phyloP scores from a whole-genome alignment of 2,329 filamentous ascomycete species.

The Monosporascus cannonballus region DNA sequence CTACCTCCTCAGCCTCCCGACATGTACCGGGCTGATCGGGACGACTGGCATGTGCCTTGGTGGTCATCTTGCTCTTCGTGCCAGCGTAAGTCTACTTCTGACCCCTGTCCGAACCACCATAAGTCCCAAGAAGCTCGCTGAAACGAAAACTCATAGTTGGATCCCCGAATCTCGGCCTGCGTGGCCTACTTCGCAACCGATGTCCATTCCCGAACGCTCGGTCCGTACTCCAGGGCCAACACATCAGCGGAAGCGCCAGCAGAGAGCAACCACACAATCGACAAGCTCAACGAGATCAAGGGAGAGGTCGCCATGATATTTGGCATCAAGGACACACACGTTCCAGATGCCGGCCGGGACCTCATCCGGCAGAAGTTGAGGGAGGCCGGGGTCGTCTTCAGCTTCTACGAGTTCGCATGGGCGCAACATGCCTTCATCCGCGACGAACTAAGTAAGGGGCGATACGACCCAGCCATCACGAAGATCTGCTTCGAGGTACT shows the following conservation, averaged over 20 bases:
- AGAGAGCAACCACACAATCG: conserved; percentile 44
- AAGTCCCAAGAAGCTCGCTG: not conserved
- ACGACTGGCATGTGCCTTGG: conserved; percentile 89
- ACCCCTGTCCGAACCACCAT: not conserved
- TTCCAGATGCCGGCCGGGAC: conserved; percentile 75
- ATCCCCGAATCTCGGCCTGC: conserved; percentile 67
- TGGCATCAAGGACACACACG: conserved; percentile 85
- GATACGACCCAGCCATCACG: conserved; percentile 81
- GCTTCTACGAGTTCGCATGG: conserved; percentile 87
- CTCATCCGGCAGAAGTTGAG: conserved; percentile 77
- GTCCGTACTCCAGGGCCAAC: conserved; percentile 48
- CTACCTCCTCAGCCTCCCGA: conserved; percentile 62
- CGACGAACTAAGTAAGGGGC: conserved; percentile 87
- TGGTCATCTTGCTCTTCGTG: conserved; percentile 69
- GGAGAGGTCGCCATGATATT: conserved; percentile 86
- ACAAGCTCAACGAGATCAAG: conserved; percentile 57
- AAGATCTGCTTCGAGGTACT: conserved; percentile 90
- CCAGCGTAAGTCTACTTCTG: conserved; percentile 36
- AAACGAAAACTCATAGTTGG: conserved; percentile 42
- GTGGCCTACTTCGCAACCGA: conserved; percentile 93
- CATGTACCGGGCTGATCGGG: conserved; percentile 76
- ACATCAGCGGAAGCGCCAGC: conserved; percentile 31
- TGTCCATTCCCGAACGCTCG: conserved; percentile 74
- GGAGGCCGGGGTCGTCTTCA: conserved; percentile 66
- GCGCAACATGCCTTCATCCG: conserved; percentile 93